Evolutionary conservation across 2,329 filamentous ascomycete genomes (phyloP), one percentile per base, ranked within the genome.

Genomic region (Penicillium sp.): DNA sequence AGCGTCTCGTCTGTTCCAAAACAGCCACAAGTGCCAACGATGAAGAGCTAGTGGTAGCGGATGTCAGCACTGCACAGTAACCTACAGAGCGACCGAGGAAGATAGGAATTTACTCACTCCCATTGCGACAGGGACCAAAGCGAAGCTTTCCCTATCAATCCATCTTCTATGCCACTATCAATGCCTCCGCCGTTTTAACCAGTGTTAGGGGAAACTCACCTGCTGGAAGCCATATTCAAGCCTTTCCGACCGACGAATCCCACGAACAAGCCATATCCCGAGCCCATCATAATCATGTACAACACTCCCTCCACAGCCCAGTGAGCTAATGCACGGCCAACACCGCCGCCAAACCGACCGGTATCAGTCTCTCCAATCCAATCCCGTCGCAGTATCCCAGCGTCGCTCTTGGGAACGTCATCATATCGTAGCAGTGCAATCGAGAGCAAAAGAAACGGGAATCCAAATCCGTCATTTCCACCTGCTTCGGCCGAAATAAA

Each of bases 401-500:
- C 13, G 6, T 16, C 24, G 10, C 27, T 24, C 2, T 13, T 22
- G 4, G 71, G 69, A 2, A 49, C 66, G 18, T 82, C 78, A 10
- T 82, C 81, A 59, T 86, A 81, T 1, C 83, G 81, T 54, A 87
- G 80, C 7, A 87, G 76, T 41, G 83, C 84, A 1, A 82, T 79
- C 0, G 84, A 83, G 2, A 87, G 76, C 75, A 87, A 81, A 4
- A 88, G 75, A 54, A 87, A 87, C 0, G 85, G 85, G 49, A 87
- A 87, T 0, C 83, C 85, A 41, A 88, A 85, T 0, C 85, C 85
- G 61, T 88, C 85, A 61, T 87, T 87, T 2, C 82, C 81, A 6
- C 85, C 86, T 3, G 84, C 85, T 61, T 88, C 85, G 1, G 85
- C 80, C 0, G 85, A 87, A 19, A 88, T 87, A 57, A 87, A 83